Evolutionary conservation across 1,139 yeast species (phyloP).

Genomic region (Suhomyces bolitotheri): DNA sequence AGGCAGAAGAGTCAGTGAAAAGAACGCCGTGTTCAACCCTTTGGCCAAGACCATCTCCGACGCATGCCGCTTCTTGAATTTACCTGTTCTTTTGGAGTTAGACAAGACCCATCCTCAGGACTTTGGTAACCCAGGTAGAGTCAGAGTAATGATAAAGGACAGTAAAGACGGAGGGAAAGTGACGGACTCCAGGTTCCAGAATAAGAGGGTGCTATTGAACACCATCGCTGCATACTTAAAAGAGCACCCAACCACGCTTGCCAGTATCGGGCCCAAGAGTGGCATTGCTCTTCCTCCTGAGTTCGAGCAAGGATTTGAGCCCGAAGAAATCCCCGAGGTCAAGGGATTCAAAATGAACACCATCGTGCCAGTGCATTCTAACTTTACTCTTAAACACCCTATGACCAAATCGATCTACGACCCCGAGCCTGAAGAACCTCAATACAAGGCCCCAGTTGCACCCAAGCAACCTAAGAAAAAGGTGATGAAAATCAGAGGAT

Average conservation of each 20-base stretch:
- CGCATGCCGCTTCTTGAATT: constrained; percentile 49
- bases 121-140: constrained; percentile 95
- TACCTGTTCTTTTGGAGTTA: constrained; percentile 66
- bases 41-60: constrained; percentile 80
- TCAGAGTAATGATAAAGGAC: constrained; percentile 64
- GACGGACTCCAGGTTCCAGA: constrained; percentile 40
- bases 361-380: constrained; percentile 82
- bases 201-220: constrained; percentile 67
- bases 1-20: constrained; percentile 77
- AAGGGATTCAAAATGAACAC: constrained; percentile 83
- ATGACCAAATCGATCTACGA: constrained; percentile 73
- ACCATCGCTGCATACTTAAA: constrained; percentile 63
- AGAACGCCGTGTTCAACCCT: constrained; percentile 79
- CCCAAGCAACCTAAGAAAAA: constrained; percentile 55
- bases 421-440: constrained; percentile 37
- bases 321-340: constrained; percentile 71
- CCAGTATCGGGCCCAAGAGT: constrained; percentile 52
- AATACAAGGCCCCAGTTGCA: constrained; percentile 33
- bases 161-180: constrained; percentile 43
- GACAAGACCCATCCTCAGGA: constrained; percentile 94
- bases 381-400: constrained; percentile 80
- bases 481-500: constrained; percentile 50
- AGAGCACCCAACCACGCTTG: constrained; percentile 68
- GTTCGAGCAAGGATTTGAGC: constrained; percentile 49
- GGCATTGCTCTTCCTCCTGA: constrained; percentile 67